phyloP scores from a whole-genome alignment of 2,329 filamentous ascomycete genomes.

The Leptographium wingfieldii region DNA sequence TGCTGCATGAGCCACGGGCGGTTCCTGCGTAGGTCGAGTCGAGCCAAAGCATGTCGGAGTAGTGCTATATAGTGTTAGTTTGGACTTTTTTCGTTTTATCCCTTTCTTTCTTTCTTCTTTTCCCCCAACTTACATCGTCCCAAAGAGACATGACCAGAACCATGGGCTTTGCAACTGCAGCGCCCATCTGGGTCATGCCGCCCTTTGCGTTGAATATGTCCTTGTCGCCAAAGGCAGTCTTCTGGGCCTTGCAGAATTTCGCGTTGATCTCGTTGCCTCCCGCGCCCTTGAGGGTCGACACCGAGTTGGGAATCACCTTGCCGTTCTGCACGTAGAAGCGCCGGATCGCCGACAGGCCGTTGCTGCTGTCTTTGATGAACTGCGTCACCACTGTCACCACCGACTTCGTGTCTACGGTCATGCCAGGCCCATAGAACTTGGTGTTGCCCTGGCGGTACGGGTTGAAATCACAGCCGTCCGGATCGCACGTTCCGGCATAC shows the following conservation, averaged over 20 bases:
- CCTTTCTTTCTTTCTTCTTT: background rate
- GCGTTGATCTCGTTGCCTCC: slow-evolving; percentile 31
- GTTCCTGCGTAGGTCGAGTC: slow-evolving; percentile 43
- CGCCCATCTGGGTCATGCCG: slow-evolving; percentile 39
- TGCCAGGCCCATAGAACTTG: slow-evolving; percentile 40
- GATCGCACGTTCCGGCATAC: slow-evolving; percentile 43
- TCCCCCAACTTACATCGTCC: slow-evolving; percentile 35
- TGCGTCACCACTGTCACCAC: slow-evolving; percentile 51
- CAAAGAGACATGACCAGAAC: slow-evolving; percentile 49
- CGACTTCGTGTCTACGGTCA: slow-evolving; percentile 42
- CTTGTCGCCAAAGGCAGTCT: slow-evolving; percentile 38
- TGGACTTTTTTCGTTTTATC: background rate
- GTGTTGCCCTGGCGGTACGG: slow-evolving; percentile 48
- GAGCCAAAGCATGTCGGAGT: slow-evolving; percentile 50
- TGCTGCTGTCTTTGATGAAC: slow-evolving; percentile 35
- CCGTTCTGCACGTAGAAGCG: slow-evolving; percentile 50
- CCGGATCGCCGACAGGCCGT: slow-evolving; percentile 39
- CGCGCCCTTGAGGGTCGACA: slow-evolving; percentile 22
- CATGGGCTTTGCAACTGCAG: slow-evolving; percentile 41
- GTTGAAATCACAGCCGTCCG: slow-evolving; percentile 55
- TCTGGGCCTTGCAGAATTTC: slow-evolving; percentile 41
- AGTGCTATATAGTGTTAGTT: slow-evolving; percentile 23
- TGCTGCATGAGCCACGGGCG: slow-evolving; percentile 30
- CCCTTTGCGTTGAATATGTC: slow-evolving; percentile 38
- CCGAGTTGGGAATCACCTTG: slow-evolving; percentile 34